Conservation (phyloP, 257 asterid species). For the Solanum virginianum region DNA sequence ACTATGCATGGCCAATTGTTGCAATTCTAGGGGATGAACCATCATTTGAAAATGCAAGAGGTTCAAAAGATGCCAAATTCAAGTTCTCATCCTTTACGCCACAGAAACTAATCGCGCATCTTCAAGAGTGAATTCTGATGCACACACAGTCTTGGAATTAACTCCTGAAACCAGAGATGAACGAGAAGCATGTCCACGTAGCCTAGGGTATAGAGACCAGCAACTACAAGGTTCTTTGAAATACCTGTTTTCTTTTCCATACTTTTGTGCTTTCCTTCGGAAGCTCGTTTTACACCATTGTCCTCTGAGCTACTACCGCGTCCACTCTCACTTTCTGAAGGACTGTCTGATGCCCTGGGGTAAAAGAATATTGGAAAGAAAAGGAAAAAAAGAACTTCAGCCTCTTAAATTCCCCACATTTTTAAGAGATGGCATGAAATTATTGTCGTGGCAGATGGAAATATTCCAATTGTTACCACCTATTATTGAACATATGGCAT, state of each 20-base stretch:
- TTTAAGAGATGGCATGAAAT: neutral
- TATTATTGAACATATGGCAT: neutral
- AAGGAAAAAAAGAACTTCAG: neutral
- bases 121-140: neutral
- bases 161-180: neutral
- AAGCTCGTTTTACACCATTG: conserved; percentile 18
- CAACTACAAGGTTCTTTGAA: neutral
- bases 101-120: neutral
- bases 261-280: conserved; percentile 28
- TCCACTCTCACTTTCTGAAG: conserved; percentile 50
- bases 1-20: neutral
- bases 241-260: conserved; percentile 25
- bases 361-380: neutral
- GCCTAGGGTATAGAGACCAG: neutral
- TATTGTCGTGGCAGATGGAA: neutral
- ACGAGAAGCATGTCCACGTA: neutral
- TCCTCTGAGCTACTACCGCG: conserved; percentile 40
- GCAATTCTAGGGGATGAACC: neutral
- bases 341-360: conserved; percentile 37
- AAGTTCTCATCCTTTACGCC: neutral
- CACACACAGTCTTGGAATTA: neutral
- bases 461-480: neutral
- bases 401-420: neutral
- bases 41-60: neutral
- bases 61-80: neutral